Conservation (phyloP, 2,329 filamentous ascomycete genomes). For the Periconia digitata region DNA sequence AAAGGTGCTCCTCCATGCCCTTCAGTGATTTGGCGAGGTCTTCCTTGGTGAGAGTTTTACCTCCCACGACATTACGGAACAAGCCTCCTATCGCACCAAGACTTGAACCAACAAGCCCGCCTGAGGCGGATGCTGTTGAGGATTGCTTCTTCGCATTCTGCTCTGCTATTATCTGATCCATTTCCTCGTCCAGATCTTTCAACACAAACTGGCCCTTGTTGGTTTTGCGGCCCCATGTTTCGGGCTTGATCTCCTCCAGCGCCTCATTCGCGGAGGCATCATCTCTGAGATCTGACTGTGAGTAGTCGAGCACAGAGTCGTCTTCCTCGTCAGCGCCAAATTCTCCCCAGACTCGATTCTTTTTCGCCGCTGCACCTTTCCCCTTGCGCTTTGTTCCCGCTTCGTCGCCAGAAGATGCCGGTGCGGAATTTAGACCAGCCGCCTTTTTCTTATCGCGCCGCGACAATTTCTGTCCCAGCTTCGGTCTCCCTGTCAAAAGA, state of each 20-base stretch:
- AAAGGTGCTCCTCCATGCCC: slow-evolving; percentile 91
- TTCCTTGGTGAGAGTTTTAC: slow-evolving; percentile 85
- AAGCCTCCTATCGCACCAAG: slow-evolving; percentile 82
- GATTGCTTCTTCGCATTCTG: slow-evolving; percentile 62
- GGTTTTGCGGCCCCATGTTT: slow-evolving; percentile 82
- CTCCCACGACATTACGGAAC: slow-evolving; percentile 92
- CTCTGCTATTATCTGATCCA: slow-evolving; percentile 81
- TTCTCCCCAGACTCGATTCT: slow-evolving; percentile 88
- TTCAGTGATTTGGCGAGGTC: slow-evolving; percentile 92
- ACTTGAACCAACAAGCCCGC: slow-evolving; percentile 74
- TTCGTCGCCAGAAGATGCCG: slow-evolving; percentile 84
- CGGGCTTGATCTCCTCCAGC: slow-evolving; percentile 73
- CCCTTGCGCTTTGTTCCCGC: slow-evolving; percentile 57
- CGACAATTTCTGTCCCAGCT: slow-evolving; percentile 75
- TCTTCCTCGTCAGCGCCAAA: slow-evolving; percentile 87
- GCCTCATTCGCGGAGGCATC: slow-evolving; percentile 56
- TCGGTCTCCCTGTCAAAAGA: slow-evolving; percentile 71
- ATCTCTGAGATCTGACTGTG: slow-evolving; percentile 59
- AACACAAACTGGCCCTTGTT: slow-evolving; percentile 90
- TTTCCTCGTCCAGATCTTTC: slow-evolving; percentile 90
- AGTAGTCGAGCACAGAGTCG: slow-evolving; percentile 86
- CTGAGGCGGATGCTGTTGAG: slow-evolving; percentile 19
- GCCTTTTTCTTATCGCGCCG: slow-evolving; percentile 75
- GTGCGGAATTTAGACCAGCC: slow-evolving; percentile 55
- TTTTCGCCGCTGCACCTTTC: slow-evolving; percentile 68